Conservation (phyloP, 2,329 filamentous ascomycete species). For the Amauroascus niger region DNA sequence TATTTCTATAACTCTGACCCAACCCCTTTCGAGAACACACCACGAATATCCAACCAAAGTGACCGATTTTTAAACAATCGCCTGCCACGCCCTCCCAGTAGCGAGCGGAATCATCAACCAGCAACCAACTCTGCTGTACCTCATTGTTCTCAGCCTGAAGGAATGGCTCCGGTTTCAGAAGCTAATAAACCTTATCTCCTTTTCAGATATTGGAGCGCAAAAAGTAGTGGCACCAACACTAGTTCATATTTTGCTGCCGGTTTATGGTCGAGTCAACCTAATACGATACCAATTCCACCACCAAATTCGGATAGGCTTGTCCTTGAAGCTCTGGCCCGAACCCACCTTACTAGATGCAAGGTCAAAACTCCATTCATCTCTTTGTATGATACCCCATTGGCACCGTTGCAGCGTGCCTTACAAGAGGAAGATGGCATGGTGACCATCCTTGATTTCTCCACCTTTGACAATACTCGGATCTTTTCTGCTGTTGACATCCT, state of each 20-base stretch:
- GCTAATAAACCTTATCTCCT: constrained; percentile 19
- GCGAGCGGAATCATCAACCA: too few species aligned
- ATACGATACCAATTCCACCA: background rate
- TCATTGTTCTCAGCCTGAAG: background rate
- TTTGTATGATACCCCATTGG: constrained; percentile 20
- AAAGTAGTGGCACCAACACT: constrained; percentile 28
- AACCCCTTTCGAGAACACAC: too few species aligned
- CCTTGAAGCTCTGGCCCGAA: constrained; percentile 20
- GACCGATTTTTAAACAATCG: too few species aligned
- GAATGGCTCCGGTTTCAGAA: background rate
- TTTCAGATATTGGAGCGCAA: constrained; percentile 28
- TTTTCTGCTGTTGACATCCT: constrained; percentile 26
- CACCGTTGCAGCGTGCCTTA: constrained; percentile 28
- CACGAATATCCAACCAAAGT: too few species aligned
- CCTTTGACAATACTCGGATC: constrained; percentile 18
- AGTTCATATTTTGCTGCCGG: constrained; percentile 22
- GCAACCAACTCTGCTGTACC: too few species aligned
- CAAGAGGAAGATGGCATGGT: constrained; percentile 21
- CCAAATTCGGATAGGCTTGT: constrained; percentile 14
- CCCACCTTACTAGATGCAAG: constrained; percentile 22
- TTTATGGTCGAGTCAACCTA: constrained; percentile 18
- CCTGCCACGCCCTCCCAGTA: too few species aligned
- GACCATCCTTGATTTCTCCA: constrained; percentile 25
- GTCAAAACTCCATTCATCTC: constrained; percentile 30
- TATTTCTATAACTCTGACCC: too few species aligned